Evolutionary conservation across 805 yeast species (phyloP).

Genomic region (Lipomyces spencermartinsiae): DNA sequence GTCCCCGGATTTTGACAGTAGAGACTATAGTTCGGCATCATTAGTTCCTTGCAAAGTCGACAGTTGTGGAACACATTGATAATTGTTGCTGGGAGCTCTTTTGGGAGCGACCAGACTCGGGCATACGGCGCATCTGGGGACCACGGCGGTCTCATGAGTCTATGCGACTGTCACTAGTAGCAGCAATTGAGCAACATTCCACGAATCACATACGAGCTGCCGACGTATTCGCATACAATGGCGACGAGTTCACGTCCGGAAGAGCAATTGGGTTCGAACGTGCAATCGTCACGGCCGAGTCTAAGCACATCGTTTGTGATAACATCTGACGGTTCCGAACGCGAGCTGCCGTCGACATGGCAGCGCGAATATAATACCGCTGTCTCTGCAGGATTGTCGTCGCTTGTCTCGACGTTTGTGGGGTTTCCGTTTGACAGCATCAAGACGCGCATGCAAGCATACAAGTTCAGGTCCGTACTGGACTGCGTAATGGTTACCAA

Average conservation of each 20-base stretch:
- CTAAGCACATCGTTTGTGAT: background rate
- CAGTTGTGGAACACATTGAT: no score
- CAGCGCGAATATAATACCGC: slow-evolving; percentile 44
- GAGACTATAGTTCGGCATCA: no score
- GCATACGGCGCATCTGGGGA: no score
- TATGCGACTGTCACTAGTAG: background rate
- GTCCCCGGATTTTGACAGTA: no score
- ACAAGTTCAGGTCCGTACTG: slow-evolving; percentile 61
- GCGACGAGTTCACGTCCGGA: background rate
- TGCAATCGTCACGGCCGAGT: background rate
- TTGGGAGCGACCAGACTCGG: no score
- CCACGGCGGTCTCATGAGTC: no score
- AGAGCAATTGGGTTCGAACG: background rate
- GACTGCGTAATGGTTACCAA: slow-evolving; percentile 66
- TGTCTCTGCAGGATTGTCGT: slow-evolving; percentile 67
- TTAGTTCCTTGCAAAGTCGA: no score
- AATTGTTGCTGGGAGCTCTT: no score
- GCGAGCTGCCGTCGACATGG: slow-evolving; percentile 14
- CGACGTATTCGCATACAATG: background rate
- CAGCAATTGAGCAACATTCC: background rate
- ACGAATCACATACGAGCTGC: background rate
- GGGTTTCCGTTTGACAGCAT: slow-evolving; percentile 89
- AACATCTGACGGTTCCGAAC: background rate
- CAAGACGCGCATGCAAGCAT: slow-evolving; percentile 85
- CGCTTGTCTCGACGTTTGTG: slow-evolving; percentile 66